Conservation (phyloP, 176 grass and related monocot species). For the Bromus sterilis region DNA sequence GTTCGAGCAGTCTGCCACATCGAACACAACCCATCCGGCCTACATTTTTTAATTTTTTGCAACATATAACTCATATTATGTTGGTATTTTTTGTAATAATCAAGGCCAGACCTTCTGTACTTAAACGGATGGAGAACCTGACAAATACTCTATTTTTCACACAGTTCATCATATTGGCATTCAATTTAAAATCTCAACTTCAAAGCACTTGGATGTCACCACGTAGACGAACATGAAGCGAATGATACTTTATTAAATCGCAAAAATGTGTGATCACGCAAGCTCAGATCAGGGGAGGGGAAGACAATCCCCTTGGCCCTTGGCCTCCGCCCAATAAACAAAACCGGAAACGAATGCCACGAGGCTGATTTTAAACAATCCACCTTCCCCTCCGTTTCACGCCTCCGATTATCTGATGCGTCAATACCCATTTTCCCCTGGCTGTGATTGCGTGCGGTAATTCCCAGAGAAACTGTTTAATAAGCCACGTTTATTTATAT, state of each 20-base stretch:
- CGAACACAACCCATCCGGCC: too few species aligned
- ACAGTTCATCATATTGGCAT: background rate
- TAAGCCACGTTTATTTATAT: too few species aligned
- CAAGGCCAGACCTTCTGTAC: too few species aligned
- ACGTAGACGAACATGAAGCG: too few species aligned
- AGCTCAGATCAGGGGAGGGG: background rate
- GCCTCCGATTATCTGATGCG: background rate
- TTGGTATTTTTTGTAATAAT: too few species aligned
- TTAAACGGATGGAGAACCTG: background rate
- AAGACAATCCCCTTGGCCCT: slow-evolving; percentile 3
- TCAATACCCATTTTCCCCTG: too few species aligned
- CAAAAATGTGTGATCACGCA: background rate
- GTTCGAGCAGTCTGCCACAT: too few species aligned
- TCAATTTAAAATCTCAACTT: background rate
- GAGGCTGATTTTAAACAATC: background rate
- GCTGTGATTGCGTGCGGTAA: background rate
- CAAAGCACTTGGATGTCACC: too few species aligned
- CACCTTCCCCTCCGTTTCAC: background rate
- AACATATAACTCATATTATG: background rate
- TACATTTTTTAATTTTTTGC: too few species aligned
- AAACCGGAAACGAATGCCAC: background rate
- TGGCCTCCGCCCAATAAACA: background rate
- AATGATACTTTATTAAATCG: too few species aligned
- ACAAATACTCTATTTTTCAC: background rate
- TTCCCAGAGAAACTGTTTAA: background rate